Evolutionary conservation across 2,329 filamentous ascomycete species (phyloP).

Genomic region (Colletotrichum spaethianum): DNA sequence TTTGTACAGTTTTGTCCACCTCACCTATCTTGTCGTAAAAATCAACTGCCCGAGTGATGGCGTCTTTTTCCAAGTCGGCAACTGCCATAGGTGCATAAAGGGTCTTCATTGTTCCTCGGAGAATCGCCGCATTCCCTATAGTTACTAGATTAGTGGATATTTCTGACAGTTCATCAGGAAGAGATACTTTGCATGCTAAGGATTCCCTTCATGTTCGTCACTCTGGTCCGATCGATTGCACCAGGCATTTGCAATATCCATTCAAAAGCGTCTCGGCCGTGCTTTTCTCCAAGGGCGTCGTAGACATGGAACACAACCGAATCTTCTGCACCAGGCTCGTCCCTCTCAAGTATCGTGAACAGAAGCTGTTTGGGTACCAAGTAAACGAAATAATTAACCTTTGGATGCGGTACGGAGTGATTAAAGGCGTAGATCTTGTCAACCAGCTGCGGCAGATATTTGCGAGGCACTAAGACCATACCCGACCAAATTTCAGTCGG

Average conservation of each 20-base stretch:
- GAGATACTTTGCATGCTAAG: slow-evolving; percentile 24
- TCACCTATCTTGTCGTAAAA: slow-evolving; percentile 16
- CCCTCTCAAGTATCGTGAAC: slow-evolving; percentile 7
- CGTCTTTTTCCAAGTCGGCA: slow-evolving; percentile 11
- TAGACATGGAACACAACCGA: slow-evolving; percentile 26
- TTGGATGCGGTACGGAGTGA: slow-evolving; percentile 16
- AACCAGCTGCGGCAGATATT: slow-evolving; percentile 8
- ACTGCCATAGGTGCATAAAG: slow-evolving; percentile 33
- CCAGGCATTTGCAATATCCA: slow-evolving; percentile 29
- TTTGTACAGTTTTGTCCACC: slow-evolving; percentile 15
- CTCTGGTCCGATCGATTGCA: slow-evolving; percentile 19
- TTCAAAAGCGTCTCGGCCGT: slow-evolving; percentile 9
- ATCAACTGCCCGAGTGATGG: slow-evolving; percentile 4
- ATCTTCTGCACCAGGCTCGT: slow-evolving; percentile 11
- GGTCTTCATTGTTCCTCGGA: slow-evolving; percentile 32
- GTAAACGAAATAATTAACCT: slow-evolving; percentile 33
- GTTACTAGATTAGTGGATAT: neutral
- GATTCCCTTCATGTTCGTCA: slow-evolving; percentile 32
- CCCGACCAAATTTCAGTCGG: slow-evolving; percentile 32
- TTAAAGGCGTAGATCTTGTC: slow-evolving; percentile 21
- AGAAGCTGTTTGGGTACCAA: slow-evolving; percentile 21
- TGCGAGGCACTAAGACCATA: slow-evolving; percentile 14
- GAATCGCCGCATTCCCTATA: slow-evolving; percentile 6
- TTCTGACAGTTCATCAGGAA: neutral
- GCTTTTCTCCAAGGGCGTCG: slow-evolving; percentile 22